phyloP scores from a whole-genome alignment of 441 rosid genomes.

The Erodium chrysanthum region DNA sequence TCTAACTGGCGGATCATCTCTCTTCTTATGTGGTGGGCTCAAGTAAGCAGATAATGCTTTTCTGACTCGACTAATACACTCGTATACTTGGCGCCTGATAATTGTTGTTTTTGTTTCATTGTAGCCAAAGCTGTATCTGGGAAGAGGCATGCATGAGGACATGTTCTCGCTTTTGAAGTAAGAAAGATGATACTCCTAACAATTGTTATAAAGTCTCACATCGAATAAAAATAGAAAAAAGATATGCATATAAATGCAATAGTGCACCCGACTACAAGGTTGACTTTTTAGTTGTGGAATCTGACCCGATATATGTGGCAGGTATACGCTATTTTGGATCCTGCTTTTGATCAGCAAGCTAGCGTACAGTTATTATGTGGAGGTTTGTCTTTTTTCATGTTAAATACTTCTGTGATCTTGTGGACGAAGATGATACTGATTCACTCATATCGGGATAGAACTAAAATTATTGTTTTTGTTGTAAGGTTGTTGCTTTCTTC shows the following conservation, averaged over 20 bases:
- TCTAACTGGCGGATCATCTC: conserved; percentile 70
- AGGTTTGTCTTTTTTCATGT: conserved; percentile 39
- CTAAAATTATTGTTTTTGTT: too few species aligned
- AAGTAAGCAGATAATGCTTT: conserved; percentile 43
- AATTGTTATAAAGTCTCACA: not conserved
- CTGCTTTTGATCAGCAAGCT: conserved; percentile 78
- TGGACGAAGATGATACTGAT: not conserved
- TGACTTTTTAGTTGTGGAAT: too few species aligned
- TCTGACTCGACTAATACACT: not conserved
- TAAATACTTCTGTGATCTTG: conserved; percentile 2
- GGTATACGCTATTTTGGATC: conserved; percentile 96
- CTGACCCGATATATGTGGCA: conserved; percentile 16
- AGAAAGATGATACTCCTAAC: conserved; percentile 20
- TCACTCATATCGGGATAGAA: not conserved
- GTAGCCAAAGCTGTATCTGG: conserved; percentile 86
- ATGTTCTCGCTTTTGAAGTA: conserved; percentile 81
- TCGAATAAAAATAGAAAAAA: too few species aligned
- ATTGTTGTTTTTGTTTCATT: not conserved
- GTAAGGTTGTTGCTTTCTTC: not conserved
- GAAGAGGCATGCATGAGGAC: conserved; percentile 98
- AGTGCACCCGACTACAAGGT: too few species aligned
- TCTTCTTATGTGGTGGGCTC: conserved; percentile 97
- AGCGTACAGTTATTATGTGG: conserved; percentile 93
- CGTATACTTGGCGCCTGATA: not conserved
- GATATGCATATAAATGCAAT: too few species aligned